Evolutionary conservation across 2,329 filamentous ascomycete genomes (phyloP).

Genomic region (Cryphonectria nitschkei): DNA sequence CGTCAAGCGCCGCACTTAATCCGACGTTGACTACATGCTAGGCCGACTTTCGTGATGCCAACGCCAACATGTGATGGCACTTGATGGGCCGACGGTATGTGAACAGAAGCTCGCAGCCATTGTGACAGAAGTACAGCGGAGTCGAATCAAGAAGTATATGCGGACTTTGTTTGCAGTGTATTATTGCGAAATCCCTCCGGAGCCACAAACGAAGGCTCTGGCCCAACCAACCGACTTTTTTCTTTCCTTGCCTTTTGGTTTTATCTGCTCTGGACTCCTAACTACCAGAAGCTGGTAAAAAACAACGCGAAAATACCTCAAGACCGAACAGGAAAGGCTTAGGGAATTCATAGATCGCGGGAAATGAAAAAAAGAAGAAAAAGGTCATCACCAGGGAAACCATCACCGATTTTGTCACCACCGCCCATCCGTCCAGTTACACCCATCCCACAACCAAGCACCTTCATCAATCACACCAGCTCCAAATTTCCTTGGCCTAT

Average conservation of each 20-base stretch:
- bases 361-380: background rate
- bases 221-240: background rate
- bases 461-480: background rate
- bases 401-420: background rate
- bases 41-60: background rate
- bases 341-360: background rate
- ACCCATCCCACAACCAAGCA: background rate
- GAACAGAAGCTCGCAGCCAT: background rate
- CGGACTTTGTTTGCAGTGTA: background rate
- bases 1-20: background rate
- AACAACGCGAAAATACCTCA: background rate
- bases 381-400: background rate
- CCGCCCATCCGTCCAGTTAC: background rate
- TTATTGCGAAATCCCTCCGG: background rate
- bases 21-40: background rate
- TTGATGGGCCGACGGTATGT: background rate
- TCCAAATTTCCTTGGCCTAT: background rate
- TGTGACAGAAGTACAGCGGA: background rate
- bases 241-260: background rate
- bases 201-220: background rate
- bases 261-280: constrained; percentile 10
- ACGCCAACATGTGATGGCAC: background rate
- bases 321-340: background rate
- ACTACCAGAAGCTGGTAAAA: background rate
- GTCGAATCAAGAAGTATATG: background rate